These are phyloP conservation scores for Ophiostoma pallidulum DNA, from an alignment of 2,329 filamentous ascomycete species.

Conservation along the genomic window DNA sequence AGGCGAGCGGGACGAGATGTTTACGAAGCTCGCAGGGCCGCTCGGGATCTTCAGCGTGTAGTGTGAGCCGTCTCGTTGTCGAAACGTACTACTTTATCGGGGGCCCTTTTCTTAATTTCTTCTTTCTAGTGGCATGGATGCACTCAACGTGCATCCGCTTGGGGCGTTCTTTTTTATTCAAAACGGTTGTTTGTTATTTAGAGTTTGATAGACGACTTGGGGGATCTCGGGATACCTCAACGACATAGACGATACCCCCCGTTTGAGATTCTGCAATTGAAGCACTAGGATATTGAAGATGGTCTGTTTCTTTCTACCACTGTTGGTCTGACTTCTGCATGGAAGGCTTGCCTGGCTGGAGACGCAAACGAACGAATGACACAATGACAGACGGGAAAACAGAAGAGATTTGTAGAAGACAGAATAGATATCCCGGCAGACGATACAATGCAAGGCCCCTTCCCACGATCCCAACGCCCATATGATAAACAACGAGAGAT, in stretches of 20 bases:
- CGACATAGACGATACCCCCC: conserved; percentile 8
- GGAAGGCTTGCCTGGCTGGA: no score
- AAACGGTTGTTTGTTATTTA: conserved; percentile 5
- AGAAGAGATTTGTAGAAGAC: neutral
- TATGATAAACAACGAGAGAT: conserved; percentile 8
- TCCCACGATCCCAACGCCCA: conserved; percentile 13
- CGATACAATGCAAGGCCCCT: conserved; percentile 4
- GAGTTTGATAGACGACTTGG: neutral
- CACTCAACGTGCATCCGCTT: conserved; percentile 11
- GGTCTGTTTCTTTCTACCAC: no score
- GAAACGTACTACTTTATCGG: no score
- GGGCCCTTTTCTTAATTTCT: no score
- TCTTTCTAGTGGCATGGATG: neutral
- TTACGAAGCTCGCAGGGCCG: conserved; percentile 57
- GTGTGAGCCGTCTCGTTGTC: conserved; percentile 8
- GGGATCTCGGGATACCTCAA: conserved; percentile 1
- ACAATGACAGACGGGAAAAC: neutral
- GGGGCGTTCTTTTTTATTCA: neutral
- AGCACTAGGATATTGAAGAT: no score
- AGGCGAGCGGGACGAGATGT: conserved; percentile 87
- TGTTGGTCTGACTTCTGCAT: no score
- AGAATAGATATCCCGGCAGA: neutral
- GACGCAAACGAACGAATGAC: neutral
- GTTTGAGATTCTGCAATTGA: no score
- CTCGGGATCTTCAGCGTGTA: conserved; percentile 43